phyloP scores from a whole-genome alignment of 2,329 filamentous ascomycete genomes.

The Fusarium sp. region DNA sequence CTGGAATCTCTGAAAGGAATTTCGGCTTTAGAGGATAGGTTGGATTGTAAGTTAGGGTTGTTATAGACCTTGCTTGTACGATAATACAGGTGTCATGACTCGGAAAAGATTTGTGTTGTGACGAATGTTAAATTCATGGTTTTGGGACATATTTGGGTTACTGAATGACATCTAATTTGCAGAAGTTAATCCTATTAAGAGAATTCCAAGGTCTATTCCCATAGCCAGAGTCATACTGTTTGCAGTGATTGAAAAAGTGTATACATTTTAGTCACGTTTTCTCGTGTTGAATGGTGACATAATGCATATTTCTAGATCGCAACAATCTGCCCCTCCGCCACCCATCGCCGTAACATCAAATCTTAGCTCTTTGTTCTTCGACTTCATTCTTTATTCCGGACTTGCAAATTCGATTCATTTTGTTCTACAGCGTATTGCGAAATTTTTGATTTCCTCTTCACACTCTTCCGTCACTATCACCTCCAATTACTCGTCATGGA shows the following conservation, averaged over 20 bases:
- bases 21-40: neutral
- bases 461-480: neutral
- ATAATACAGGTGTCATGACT: slow-evolving; percentile 24
- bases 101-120: slow-evolving; percentile 22
- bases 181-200: neutral
- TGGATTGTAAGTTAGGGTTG: slow-evolving; percentile 13
- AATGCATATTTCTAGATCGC: slow-evolving; percentile 31
- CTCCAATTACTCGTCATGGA: slow-evolving; percentile 53
- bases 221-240: neutral
- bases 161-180: neutral
- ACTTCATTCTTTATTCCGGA: neutral
- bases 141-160: neutral
- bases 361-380: neutral
- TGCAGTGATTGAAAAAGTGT: neutral
- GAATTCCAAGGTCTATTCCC: neutral
- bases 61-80: slow-evolving; percentile 34
- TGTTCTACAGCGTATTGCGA: neutral
- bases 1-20: slow-evolving; percentile 3
- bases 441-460: accelerated
- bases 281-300: slow-evolving; percentile 47
- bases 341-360: slow-evolving; percentile 24
- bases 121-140: neutral
- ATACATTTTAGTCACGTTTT: slow-evolving; percentile 44
- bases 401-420: accelerated
- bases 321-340: slow-evolving; percentile 46